These are phyloP conservation scores for Kuraishia capsulata DNA, from an alignment of 805 yeast genomes.

Conservation along the genomic window DNA sequence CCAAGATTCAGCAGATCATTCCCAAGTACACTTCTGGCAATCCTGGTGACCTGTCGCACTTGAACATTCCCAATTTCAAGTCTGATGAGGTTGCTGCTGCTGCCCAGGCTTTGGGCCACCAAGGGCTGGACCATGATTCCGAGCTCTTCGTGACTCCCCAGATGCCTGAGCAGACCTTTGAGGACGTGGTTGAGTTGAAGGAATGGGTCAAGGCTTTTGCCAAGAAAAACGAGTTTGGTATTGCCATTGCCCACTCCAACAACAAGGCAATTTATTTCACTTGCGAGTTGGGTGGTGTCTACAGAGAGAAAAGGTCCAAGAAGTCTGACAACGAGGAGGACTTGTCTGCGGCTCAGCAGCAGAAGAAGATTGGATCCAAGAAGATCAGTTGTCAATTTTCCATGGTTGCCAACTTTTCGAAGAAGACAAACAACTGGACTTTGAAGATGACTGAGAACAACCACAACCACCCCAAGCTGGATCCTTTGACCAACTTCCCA, in stretches of 20 bases:
- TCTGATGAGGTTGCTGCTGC: slow-evolving; percentile 1
- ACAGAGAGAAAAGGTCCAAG: slow-evolving; percentile 36
- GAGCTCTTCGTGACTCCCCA: slow-evolving; percentile 46
- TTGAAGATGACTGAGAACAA: slow-evolving; percentile 44
- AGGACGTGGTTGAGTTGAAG: slow-evolving; percentile 37
- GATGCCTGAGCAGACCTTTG: slow-evolving; percentile 43
- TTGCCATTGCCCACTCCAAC: slow-evolving; percentile 51
- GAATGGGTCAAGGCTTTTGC: slow-evolving; percentile 49
- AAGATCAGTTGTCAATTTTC: slow-evolving; percentile 49
- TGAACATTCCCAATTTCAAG: slow-evolving; percentile 3
- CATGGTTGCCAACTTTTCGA: slow-evolving; percentile 48
- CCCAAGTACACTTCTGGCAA: slow-evolving; percentile 11
- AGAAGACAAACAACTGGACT: slow-evolving; percentile 41
- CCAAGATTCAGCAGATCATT: slow-evolving; percentile 11
- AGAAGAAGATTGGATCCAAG: slow-evolving; percentile 29
- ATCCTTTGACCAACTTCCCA: slow-evolving; percentile 46
- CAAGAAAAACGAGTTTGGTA: slow-evolving; percentile 48
- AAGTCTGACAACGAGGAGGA: slow-evolving; percentile 12
- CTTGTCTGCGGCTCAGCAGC: slow-evolving; percentile 13
- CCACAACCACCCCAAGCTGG: slow-evolving; percentile 50
- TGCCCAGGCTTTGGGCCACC: not conserved
- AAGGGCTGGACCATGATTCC: slow-evolving; percentile 3
- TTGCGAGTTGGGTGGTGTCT: slow-evolving; percentile 49
- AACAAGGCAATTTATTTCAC: slow-evolving; percentile 51
- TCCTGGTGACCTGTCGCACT: slow-evolving; percentile 2